Evolutionary conservation across 257 asterid species (phyloP).

Genomic region (Solanum dulcamara): DNA sequence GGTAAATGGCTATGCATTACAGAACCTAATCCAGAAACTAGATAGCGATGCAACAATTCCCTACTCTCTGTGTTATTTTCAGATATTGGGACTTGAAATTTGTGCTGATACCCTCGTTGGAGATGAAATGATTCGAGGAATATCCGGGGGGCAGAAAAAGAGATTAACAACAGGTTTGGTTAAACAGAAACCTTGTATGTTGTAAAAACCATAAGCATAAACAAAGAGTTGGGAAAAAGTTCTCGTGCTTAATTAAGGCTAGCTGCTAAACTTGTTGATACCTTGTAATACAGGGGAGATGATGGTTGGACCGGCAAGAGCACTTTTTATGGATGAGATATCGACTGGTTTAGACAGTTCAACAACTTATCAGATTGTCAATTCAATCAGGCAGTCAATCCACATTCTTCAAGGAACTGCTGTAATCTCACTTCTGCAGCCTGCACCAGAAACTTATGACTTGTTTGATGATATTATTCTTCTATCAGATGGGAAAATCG

Average conservation of each 20-base stretch:
- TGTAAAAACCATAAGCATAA: background rate
- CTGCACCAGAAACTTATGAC: conserved; percentile 80
- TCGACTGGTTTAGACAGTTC: conserved; percentile 92
- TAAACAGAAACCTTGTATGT: background rate
- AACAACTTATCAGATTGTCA: conserved; percentile 77
- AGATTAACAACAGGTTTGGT: conserved; percentile 72
- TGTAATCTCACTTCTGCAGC: conserved; percentile 75
- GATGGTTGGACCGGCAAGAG: conserved; percentile 89
- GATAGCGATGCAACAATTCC: background rate
- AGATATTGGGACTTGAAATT: conserved; percentile 77
- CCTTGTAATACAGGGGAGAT: conserved; percentile 50
- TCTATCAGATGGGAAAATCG: conserved; percentile 63
- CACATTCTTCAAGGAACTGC: conserved; percentile 81
- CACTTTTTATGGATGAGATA: conserved; percentile 90
- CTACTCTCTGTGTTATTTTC: background rate
- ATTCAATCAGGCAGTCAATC: conserved; percentile 61
- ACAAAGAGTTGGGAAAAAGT: background rate
- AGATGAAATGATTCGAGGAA: conserved; percentile 74
- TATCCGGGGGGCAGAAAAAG: conserved; percentile 89
- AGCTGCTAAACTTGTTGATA: background rate
- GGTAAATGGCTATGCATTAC: conserved; percentile 20
- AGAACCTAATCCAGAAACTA: background rate
- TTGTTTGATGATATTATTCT: conserved; percentile 77
- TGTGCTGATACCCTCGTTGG: conserved; percentile 90
- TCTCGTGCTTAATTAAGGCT: background rate